Conservation (phyloP, 164 flowering plant genomes). For the Chimonanthus salicifolius region DNA sequence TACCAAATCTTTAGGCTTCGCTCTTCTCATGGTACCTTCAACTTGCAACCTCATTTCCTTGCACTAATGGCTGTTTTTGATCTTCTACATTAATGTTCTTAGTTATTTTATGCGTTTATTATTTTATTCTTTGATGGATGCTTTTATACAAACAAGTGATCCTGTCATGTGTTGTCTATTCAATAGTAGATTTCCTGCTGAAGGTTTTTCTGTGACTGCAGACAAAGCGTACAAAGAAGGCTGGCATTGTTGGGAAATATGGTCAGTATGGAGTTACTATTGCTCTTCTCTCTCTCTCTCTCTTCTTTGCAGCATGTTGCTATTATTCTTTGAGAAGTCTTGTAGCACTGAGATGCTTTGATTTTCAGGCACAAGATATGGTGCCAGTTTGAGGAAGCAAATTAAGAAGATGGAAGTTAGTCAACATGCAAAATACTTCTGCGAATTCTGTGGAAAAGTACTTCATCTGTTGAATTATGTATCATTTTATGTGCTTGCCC, state of each 20-base stretch:
- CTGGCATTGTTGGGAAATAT: constrained; percentile 49
- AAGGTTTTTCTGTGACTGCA: constrained; percentile 9
- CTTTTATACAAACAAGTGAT: too few relatives aligned
- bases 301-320: background rate
- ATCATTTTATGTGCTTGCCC: background rate
- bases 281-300: background rate
- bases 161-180: too few relatives aligned
- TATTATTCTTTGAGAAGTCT: background rate
- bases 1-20: too few relatives aligned
- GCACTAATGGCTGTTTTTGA: too few relatives aligned
- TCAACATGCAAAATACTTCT: constrained; percentile 76
- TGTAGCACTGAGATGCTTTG: too few relatives aligned
- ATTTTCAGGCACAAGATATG: constrained; percentile 68
- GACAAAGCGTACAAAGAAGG: constrained; percentile 60
- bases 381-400: constrained; percentile 78
- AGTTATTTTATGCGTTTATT: too few relatives aligned
- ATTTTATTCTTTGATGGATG: too few relatives aligned
- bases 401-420: constrained; percentile 93
- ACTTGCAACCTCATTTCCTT: too few relatives aligned
- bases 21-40: too few relatives aligned
- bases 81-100: too few relatives aligned
- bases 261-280: constrained; percentile 20
- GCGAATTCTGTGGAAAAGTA: constrained; percentile 86
- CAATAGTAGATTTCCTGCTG: too few relatives aligned
- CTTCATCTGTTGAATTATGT: background rate